These are phyloP conservation scores for Anthoceros angustus DNA, from an alignment of 225 moss, liverwort and hornwort species.

Conservation along the genomic window DNA sequence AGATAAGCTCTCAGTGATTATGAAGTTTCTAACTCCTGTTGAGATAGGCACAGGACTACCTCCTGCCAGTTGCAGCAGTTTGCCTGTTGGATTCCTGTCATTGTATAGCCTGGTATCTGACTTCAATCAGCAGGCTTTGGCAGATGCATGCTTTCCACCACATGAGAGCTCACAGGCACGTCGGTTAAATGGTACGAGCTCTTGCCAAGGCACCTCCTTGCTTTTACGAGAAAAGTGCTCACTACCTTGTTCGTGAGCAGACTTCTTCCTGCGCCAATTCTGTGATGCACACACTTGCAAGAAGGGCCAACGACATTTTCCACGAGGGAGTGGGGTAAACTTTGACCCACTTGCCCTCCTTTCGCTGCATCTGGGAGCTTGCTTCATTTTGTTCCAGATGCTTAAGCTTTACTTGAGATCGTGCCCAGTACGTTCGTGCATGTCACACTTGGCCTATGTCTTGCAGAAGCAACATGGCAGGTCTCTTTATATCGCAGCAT, in stretches of 20 bases:
- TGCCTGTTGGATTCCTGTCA: slow-evolving; percentile 5
- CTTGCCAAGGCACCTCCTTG: slow-evolving; percentile 1
- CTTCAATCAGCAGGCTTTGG: slow-evolving; percentile 28
- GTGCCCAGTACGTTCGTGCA: neutral
- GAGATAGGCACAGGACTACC: neutral
- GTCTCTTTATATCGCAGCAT: slow-evolving; percentile 53
- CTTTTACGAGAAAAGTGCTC: neutral
- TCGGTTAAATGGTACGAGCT: slow-evolving; percentile 42
- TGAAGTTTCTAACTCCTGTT: neutral
- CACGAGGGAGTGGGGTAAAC: slow-evolving; percentile 74
- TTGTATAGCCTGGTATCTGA: neutral
- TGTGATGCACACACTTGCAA: slow-evolving; percentile 72
- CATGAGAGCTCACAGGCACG: slow-evolving; percentile 39
- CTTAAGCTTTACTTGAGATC: too few relatives aligned
- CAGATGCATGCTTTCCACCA: slow-evolving; percentile 66
- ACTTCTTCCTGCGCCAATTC: slow-evolving; percentile 85
- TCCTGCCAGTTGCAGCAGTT: too few relatives aligned
- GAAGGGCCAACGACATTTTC: slow-evolving; percentile 42
- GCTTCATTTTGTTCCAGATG: neutral
- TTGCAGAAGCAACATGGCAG: slow-evolving; percentile 61
- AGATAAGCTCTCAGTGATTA: neutral
- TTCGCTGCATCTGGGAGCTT: neutral
- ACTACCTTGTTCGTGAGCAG: slow-evolving; percentile 25
- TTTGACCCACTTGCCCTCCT: neutral
- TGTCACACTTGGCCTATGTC: slow-evolving; percentile 11